Percentiles rank a stretch among this genome's conserved stretches.
Evolutionary conservation across 1,139 yeast species (phyloP).

Genomic region (Hyphopichia khmerensis): DNA sequence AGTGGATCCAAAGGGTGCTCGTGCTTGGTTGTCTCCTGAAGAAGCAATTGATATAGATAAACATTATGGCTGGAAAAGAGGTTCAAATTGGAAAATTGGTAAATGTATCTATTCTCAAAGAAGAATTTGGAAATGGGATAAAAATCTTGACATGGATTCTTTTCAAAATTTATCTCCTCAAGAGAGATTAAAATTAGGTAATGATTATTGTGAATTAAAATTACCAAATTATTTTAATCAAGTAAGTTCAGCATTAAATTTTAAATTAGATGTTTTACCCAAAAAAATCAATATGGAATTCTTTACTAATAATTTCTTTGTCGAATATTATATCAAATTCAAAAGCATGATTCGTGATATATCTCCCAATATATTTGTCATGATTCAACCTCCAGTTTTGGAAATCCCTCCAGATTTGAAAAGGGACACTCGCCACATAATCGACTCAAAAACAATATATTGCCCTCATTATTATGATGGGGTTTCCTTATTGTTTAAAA

Average conservation of each 20-base stretch:
- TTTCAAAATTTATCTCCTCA: conserved; percentile 18
- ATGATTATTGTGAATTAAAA: conserved; percentile 21
- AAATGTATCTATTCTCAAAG: conserved; percentile 76
- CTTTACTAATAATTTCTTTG: conserved; percentile 63
- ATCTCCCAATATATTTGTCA: conserved; percentile 49
- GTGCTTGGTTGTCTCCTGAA: conserved; percentile 64
- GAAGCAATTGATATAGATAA: conserved; percentile 45
- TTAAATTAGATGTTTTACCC: conserved; percentile 22
- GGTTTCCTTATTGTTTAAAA: conserved; percentile 83
- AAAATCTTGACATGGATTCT: conserved; percentile 21
- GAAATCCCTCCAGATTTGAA: conserved; percentile 72
- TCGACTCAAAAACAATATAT: conserved; percentile 67
- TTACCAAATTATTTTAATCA: conserved; percentile 35
- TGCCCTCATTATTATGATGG: conserved; percentile 95
- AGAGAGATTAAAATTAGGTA: conserved; percentile 37
- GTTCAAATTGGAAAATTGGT: conserved; percentile 64
- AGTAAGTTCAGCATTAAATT: conserved; percentile 20
- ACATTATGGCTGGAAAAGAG: conserved; percentile 70
- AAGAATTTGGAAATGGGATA: conserved; percentile 65
- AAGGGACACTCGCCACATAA: conserved; percentile 44
- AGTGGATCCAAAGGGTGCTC: conserved; percentile 65
- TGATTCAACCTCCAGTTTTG: conserved; percentile 83
- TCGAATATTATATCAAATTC: conserved; percentile 54
- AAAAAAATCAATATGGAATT: conserved; percentile 49
- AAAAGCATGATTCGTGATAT: conserved; percentile 48